Evolutionary conservation across 129 eudicot species (phyloP).

Genomic region (Artemisia argyi): DNA sequence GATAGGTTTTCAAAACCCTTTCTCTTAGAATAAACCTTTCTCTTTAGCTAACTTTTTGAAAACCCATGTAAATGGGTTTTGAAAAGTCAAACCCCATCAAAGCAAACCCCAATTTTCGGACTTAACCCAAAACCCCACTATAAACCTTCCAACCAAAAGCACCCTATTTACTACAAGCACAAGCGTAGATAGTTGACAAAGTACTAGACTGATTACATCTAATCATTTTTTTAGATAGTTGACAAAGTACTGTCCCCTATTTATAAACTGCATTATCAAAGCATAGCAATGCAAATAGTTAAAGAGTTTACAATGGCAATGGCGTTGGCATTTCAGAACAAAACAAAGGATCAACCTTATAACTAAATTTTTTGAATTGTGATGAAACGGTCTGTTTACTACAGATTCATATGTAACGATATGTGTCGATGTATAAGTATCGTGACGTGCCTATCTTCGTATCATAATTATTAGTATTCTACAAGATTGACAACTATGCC

Average conservation of each 20-base stretch:
- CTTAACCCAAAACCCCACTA: too few relatives aligned
- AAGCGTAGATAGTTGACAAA: neutral
- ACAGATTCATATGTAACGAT: conserved; percentile 1
- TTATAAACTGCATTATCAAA: neutral
- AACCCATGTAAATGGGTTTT: too few relatives aligned
- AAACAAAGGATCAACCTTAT: neutral
- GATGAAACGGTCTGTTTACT: neutral
- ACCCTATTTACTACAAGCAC: too few relatives aligned
- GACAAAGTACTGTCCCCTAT: neutral
- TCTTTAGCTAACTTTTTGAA: too few relatives aligned
- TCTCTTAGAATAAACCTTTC: too few relatives aligned
- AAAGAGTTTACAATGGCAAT: too few relatives aligned
- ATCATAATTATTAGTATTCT: neutral
- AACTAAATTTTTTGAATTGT: neutral
- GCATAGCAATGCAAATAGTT: too few relatives aligned
- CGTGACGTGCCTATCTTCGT: neutral
- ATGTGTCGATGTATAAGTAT: neutral
- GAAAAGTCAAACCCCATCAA: too few relatives aligned
- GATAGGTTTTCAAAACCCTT: too few relatives aligned
- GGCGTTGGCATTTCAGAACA: neutral
- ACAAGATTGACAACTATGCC: neutral
- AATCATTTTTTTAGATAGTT: neutral
- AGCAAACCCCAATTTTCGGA: too few relatives aligned
- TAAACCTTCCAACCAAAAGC: too few relatives aligned
- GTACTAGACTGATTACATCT: neutral